Base-by-base conservation (phyloP, 2,329 filamentous ascomycete species). In the Verticillium nonalfalfae region DNA sequence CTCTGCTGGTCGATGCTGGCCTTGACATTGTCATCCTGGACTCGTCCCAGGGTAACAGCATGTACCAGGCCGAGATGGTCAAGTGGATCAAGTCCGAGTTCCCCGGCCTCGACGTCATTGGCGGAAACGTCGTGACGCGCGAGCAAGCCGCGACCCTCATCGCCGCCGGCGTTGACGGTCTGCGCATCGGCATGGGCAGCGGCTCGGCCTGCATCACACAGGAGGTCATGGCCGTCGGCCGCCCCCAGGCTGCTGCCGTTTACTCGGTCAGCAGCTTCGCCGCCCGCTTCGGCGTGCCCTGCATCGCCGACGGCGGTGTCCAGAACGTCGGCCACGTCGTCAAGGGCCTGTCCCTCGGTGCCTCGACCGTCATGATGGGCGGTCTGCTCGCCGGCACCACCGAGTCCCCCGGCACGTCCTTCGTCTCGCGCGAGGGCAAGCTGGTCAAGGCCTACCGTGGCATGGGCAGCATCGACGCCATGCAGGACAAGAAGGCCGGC, bases 321-420 rank as follows among this genome's bases (percentile, higher is more conserved):
- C 95, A 99, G 79, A 99, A 99, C 73, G 91, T 99, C 67, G 95
- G 95, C 60, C 96, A 99, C 81, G 97, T 99, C 68, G 95, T 99
- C 77, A 99, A 99, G 85, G 94, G 93, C 74, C 88, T 99, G 67
- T 89, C 95, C 56, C 88, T 99, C 66, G 95, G 95, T 68, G 95
- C 95, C 62, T 92, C 91, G 56, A 96, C 93, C 40, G 90, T 99
- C 75, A 99, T 99, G 95, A 99, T 99, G 95, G 95, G 95, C 71
- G 96, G 95, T 79, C 88, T 99, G 59, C 85, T 99, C 67, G 95
- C 95, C 58, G 95, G 96, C 74, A 98, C 95, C 66, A 97, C 94
- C 52, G 95, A 99, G 80, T 98, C 94, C 40, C 95, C 95, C 39
- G 96, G 95, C 66, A 93, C 94, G 67, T 98, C 96, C 68, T 98